phyloP scores from a whole-genome alignment of 2,329 filamentous ascomycete species.

The Sarocladium brachiariae region DNA sequence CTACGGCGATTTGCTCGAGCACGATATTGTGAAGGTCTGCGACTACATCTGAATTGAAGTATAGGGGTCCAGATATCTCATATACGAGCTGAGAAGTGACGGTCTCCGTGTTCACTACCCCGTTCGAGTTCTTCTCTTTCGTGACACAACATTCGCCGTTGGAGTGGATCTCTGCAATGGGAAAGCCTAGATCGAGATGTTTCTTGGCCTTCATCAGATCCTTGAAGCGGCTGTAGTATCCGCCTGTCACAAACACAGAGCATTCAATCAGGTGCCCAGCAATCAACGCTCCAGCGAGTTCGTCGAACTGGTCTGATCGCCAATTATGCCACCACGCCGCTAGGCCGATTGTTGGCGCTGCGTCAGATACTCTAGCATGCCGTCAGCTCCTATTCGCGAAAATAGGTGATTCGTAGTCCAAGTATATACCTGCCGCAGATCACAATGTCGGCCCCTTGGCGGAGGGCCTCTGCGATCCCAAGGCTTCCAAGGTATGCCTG shows the following conservation, averaged over 20 bases:
- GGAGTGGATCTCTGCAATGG: constrained; percentile 24
- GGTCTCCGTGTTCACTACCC: constrained; percentile 23
- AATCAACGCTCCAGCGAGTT: constrained; percentile 38
- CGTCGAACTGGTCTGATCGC: constrained; percentile 35
- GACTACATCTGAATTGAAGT: constrained; percentile 34
- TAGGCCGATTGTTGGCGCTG: constrained; percentile 43
- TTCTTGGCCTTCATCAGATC: constrained; percentile 12
- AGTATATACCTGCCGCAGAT: constrained; percentile 35
- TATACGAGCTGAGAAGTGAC: constrained; percentile 32
- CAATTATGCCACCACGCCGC: constrained; percentile 48
- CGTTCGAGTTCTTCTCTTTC: constrained; percentile 25
- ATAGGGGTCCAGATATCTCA: constrained; percentile 33
- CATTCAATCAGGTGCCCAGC: constrained; percentile 46
- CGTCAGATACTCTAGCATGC: constrained; percentile 25
- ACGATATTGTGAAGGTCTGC: constrained; percentile 26
- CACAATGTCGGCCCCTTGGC: constrained; percentile 34
- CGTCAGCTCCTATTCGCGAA: background rate
- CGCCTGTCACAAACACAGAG: constrained; percentile 42
- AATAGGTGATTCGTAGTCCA: background rate
- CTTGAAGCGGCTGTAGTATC: constrained; percentile 41
- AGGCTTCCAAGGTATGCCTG: constrained; percentile 39
- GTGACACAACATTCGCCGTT: constrained; percentile 24
- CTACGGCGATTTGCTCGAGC: constrained; percentile 24
- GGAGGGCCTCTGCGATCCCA: constrained; percentile 32
- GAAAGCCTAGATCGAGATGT: constrained; percentile 20